Base-by-base conservation (phyloP, 108 stramenopile species). In the Parietichytrium sp. region DNA sequence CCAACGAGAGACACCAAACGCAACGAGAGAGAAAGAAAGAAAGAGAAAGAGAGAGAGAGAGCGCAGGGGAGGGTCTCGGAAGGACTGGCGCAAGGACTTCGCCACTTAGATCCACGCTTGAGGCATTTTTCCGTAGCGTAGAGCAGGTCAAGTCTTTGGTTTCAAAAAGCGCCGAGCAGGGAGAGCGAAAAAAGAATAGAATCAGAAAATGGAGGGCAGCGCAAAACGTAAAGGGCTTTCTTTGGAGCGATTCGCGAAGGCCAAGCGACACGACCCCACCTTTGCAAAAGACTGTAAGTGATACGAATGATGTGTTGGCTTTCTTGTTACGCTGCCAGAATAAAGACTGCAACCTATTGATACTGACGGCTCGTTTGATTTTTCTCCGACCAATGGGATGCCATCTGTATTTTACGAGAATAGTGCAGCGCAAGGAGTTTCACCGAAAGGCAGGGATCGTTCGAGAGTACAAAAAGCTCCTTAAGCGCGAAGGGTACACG, bases 201-300 rank as follows among this genome's bases (percentile, higher is more conserved):
- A n/a, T n/a, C n/a, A n/a, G n/a, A n/a, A n/a, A n/a, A n/a, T n/a
- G n/a, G n/a, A n/a, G n/a, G n/a, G n/a, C n/a, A n/a, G n/a, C n/a
- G n/a, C n/a, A n/a, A n/a, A n/a, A n/a, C n/a, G n/a, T n/a, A n/a
- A n/a, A n/a, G n/a, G n/a, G n/a, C n/a, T 72, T 42, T 72, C 61
- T 33, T 42, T 72, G 61, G n/a, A 72, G 33, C 38, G 45, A 33
- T 72, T 72, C 61, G 61, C 45, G 20, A 72, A 72, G 61, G 61
- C 61, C 16, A 72, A 72, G 61, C 61, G 45, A 3, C 61, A 72
- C 61, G 61, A 72, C 33, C 12, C 61, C 33, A 45, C 61, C 10
- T 72, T 45, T 27, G 61, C 61, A 12, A 16, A 42, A 7, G 45
- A 72, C 36, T 25, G 61, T 72, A 72, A 72, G 61, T 72, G 42